Percentiles rank a stretch among this genome's conserved stretches.
These are phyloP conservation scores for Venturia nashicola DNA, from an alignment of 2,329 filamentous ascomycete species.

Conservation along the genomic window DNA sequence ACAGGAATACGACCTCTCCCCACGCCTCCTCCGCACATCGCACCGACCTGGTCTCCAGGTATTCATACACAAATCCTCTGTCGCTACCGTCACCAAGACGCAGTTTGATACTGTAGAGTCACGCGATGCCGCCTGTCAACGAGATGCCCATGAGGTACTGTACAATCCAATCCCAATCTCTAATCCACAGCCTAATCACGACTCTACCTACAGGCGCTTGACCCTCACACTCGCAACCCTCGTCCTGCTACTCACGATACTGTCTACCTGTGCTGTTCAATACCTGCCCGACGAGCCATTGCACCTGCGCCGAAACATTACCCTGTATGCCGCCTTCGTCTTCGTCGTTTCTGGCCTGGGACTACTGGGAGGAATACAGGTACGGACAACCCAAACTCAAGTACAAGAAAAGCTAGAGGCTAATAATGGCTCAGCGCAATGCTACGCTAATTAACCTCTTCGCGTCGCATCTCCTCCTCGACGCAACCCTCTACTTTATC, in stretches of 20 bases:
- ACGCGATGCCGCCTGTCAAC: not conserved
- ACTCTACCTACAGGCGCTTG: not conserved
- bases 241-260: conserved; percentile 8
- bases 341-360: conserved; percentile 28
- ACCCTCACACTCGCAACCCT: conserved; percentile 3
- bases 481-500: conserved; percentile 16
- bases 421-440: conserved; percentile 9
- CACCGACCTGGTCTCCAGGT: not conserved
- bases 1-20: no score
- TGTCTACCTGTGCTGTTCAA: conserved; percentile 13
- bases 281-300: conserved; percentile 21
- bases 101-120: not conserved
- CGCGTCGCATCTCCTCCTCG: conserved; percentile 17
- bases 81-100: not conserved
- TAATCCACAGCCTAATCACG: not conserved
- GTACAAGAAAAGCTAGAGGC: not conserved
- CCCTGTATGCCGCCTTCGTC: conserved; percentile 28
- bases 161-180: not conserved
- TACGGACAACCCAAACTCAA: conserved; percentile 16
- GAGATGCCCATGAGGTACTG: conserved; percentile 4
- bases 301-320: conserved; percentile 20
- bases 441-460: conserved; percentile 14
- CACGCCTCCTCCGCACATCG: not conserved
- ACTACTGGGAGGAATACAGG: conserved; percentile 30
- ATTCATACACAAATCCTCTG: not conserved